Conservation (phyloP, 805 yeast species). For the baker's yeast (Saccharomyces cerevisiae) region DNA sequence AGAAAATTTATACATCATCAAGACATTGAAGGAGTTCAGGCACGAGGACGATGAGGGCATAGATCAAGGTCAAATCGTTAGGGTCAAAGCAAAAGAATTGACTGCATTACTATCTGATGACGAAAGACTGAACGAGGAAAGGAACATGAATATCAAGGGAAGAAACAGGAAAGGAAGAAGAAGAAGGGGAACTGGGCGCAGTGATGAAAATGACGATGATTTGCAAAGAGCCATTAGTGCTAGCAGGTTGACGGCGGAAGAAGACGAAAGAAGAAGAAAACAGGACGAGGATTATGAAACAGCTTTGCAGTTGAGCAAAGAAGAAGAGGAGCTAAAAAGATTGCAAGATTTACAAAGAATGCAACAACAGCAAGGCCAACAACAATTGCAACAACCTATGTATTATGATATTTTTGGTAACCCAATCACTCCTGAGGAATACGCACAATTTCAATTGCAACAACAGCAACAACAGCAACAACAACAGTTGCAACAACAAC, state of each 20-base stretch:
- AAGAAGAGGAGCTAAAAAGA: conserved; percentile 23
- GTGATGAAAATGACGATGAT: conserved; percentile 59
- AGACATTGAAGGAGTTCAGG: conserved; percentile 83
- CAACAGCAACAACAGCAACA: conserved; percentile 14
- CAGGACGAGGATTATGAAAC: conserved; percentile 22
- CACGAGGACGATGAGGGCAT: conserved; percentile 65
- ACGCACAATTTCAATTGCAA: conserved; percentile 20
- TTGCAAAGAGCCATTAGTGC: conserved; percentile 72
- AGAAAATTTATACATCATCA: conserved; percentile 79
- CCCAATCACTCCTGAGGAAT: conserved; percentile 25
- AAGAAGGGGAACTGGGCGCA: conserved; percentile 21
- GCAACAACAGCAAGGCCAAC: conserved; percentile 14
- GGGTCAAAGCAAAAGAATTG: conserved; percentile 84
- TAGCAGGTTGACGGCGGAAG: conserved; percentile 73
- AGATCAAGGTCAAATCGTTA: conserved; percentile 80
- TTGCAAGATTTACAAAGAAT: conserved; percentile 20
- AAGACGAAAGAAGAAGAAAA: conserved; percentile 55
- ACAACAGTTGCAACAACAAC: conserved; percentile 22
- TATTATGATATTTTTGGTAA: conserved; percentile 25
- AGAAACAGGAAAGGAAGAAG: conserved; percentile 33
- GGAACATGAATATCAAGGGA: conserved; percentile 35
- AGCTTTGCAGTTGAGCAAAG: conserved; percentile 22
- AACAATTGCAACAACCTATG: conserved; percentile 18
- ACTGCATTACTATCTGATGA: conserved; percentile 70
- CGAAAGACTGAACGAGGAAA: conserved; percentile 65